Base-by-base conservation (phyloP, 257 asterid genomes). In the Scutellaria barbata region DNA sequence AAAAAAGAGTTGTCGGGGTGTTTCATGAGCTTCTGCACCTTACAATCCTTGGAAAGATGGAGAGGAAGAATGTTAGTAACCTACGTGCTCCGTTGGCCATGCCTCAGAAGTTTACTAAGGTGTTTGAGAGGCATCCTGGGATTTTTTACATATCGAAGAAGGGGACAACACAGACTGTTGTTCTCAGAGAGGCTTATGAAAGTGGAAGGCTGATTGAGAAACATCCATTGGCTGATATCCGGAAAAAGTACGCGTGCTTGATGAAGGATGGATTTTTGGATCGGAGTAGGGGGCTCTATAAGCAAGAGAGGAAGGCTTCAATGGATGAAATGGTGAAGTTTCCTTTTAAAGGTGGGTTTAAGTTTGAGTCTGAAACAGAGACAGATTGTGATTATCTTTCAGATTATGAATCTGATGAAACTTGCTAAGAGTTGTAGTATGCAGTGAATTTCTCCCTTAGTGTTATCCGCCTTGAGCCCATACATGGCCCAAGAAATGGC, bases 21-120 rank as follows among this genome's bases (percentile, higher is more conserved):
- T 94, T 94, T 83, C 96, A 90, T 54, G 98, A 92, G 86, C 95
- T 92, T 81, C 59, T 90, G 81, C 88, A 88, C 69, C 95, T 94
- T 10, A 85, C 90, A 1, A 78, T 94, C 16, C 89, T 84, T 58
- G 75, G 77, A 70, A 94, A 57, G 74, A 76, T 79, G 17, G 98
- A 89, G 83, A 69, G 99, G 72, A 79, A 71, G 72, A 91, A 87
- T 57, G 96, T 88, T 43, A 89, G 97, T 66, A 94, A 94, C 76
- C 72, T 91, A 63, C 95, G 99, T 3, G 77, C 74, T 75, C 95
- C 96, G 20, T 73, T 94, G 71, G 78, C 80, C 8, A 83, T 92
- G 85, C 96, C 96, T 54, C 95, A 90, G 69, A 92, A 89, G 85
- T 94, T 91, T 63, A 94, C 98, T 13, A 94, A 86, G 88, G 96